These are phyloP conservation scores for Kappamyces sp. DNA, from an alignment of 192 early-diverging fungal genomes.

Conservation along the genomic window DNA sequence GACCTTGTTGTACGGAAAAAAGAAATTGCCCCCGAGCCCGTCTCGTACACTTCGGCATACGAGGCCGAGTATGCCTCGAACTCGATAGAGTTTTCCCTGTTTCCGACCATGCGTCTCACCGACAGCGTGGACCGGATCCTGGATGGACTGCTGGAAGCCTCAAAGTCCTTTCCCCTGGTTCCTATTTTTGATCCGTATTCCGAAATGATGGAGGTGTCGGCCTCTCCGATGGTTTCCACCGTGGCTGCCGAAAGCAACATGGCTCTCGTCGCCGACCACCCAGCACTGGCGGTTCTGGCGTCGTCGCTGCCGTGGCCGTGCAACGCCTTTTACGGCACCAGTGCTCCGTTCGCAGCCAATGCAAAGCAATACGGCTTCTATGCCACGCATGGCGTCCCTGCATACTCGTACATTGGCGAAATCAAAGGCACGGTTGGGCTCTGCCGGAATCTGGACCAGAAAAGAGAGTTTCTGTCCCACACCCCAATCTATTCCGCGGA, in stretches of 20 bases:
- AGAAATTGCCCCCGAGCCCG: too few relatives aligned
- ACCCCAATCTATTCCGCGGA: background rate
- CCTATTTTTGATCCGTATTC: too few relatives aligned
- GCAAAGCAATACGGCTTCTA: constrained; percentile 51
- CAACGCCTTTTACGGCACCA: constrained; percentile 21
- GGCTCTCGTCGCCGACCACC: background rate
- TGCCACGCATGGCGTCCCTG: constrained; percentile 48
- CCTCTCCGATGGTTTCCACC: too few relatives aligned
- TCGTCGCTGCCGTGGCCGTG: constrained; percentile 1
- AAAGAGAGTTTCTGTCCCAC: background rate
- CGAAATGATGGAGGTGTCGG: too few relatives aligned
- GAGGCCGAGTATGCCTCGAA: constrained; percentile 14
- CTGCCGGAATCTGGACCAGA: constrained; percentile 7
- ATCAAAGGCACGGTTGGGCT: constrained; percentile 52
- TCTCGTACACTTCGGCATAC: background rate
- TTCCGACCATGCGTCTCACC: constrained; percentile 13
- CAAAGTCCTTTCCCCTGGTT: constrained; percentile 3
- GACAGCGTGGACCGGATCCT: background rate
- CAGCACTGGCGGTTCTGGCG: background rate
- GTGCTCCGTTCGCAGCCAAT: constrained; percentile 19
- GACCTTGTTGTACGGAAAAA: too few relatives aligned
- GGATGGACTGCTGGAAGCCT: background rate
- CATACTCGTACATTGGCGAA: constrained; percentile 62
- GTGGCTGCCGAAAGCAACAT: background rate
- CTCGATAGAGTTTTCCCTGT: constrained; percentile 6